These are phyloP conservation scores for Paecilomyces sp. DNA, from an alignment of 2,329 filamentous ascomycete species.

Conservation along the genomic window DNA sequence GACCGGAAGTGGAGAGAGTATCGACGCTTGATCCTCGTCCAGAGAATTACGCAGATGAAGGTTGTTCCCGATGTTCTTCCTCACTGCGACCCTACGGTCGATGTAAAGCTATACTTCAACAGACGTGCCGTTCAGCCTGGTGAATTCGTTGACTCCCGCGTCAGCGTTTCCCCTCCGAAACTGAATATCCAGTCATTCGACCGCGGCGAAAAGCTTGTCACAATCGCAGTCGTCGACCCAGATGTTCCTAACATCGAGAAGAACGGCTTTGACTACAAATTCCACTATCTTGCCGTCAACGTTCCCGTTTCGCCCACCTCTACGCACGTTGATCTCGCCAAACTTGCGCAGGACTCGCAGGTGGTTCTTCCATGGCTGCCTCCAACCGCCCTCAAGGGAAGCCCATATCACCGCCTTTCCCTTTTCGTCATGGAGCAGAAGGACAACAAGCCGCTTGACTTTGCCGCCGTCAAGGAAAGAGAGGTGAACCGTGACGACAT, in stretches of 20 bases:
- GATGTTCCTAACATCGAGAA: constrained; percentile 76
- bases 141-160: constrained; percentile 65
- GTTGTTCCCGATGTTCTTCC: constrained; percentile 85
- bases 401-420: constrained; percentile 81
- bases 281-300: constrained; percentile 79
- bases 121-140: constrained; percentile 65
- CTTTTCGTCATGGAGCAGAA: constrained; percentile 79
- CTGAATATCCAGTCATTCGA: constrained; percentile 83
- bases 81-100: constrained; percentile 66
- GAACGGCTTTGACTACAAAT: constrained; percentile 72
- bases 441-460: constrained; percentile 52
- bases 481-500: constrained; percentile 58
- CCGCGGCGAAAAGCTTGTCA: constrained; percentile 71
- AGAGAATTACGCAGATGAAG: constrained; percentile 79
- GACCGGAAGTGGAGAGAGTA: constrained; percentile 82
- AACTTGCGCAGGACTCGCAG: constrained; percentile 54
- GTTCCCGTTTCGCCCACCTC: constrained; percentile 56
- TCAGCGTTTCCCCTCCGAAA: constrained; percentile 66
- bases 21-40: constrained; percentile 68
- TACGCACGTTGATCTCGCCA: constrained; percentile 58
- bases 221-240: constrained; percentile 77
- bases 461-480: constrained; percentile 48
- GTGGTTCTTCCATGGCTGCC: constrained; percentile 75
- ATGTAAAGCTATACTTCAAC: constrained; percentile 76
- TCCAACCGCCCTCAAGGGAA: constrained; percentile 80